Conservation (phyloP, 1,139 yeast species). For the Kurtzmaniella natalensis region DNA sequence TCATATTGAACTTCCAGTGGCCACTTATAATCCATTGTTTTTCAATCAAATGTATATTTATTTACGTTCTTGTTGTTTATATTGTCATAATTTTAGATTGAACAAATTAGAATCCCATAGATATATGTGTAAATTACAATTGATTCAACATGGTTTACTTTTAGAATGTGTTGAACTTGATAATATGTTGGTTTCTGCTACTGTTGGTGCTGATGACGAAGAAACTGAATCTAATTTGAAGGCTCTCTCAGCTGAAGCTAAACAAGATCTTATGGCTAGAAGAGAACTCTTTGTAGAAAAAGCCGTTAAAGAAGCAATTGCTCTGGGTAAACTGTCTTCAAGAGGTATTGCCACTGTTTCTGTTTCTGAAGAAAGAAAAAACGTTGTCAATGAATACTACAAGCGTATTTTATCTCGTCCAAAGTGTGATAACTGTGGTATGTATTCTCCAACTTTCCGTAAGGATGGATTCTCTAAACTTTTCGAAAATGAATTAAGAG, state of each 20-base stretch:
- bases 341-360: conserved; percentile 77
- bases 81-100: conserved; percentile 82
- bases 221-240: conserved; percentile 27
- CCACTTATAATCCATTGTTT: conserved; percentile 91
- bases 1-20: conserved; percentile 92
- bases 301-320: conserved; percentile 69
- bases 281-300: conserved; percentile 70
- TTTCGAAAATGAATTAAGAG: conserved; percentile 81
- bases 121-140: conserved; percentile 69
- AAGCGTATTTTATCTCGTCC: conserved; percentile 68
- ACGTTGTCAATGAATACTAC: conserved; percentile 70
- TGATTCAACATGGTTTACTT: conserved; percentile 85
- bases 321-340: conserved; percentile 67
- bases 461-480: conserved; percentile 93
- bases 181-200: conserved; percentile 42
- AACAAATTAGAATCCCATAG: conserved; percentile 66
- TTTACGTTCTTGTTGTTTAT: conserved; percentile 81
- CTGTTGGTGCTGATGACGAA: conserved; percentile 26
- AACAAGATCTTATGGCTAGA: conserved; percentile 46
- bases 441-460: conserved; percentile 91
- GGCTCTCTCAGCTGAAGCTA: conserved; percentile 26
- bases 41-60: conserved; percentile 86
- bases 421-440: conserved; percentile 92
- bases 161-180: conserved; percentile 76
- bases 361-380: conserved; percentile 82